Conservation (phyloP, 331 rosid species). For the Cydonia oblonga region DNA sequence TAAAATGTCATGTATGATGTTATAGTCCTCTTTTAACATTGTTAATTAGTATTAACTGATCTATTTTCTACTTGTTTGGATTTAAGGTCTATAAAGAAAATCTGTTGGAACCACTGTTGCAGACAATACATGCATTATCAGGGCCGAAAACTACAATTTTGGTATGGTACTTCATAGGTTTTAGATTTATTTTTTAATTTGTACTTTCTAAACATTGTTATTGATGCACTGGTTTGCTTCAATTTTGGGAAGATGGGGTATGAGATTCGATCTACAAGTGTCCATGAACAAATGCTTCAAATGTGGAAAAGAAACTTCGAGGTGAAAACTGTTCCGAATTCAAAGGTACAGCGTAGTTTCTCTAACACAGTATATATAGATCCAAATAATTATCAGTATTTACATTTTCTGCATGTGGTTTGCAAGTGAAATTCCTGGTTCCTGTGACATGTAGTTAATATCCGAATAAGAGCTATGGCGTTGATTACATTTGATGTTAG, state of each 20-base stretch:
- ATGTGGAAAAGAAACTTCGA: slow-evolving; percentile 76
- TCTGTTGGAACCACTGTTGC: slow-evolving; percentile 72
- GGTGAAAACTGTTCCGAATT: slow-evolving; percentile 61
- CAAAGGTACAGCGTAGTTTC: slow-evolving; percentile 42
- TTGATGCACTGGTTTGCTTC: background rate
- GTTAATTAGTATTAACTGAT: background rate
- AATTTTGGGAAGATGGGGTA: slow-evolving; percentile 61
- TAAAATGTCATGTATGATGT: background rate
- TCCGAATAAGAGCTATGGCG: background rate
- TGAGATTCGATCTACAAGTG: slow-evolving; percentile 71
- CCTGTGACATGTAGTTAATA: background rate
- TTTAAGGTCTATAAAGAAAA: slow-evolving; percentile 74
- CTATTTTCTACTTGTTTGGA: slow-evolving; percentile 4
- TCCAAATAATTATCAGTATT: background rate
- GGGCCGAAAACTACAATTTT: slow-evolving; percentile 73
- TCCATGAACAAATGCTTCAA: slow-evolving; percentile 92
- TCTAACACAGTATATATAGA: background rate
- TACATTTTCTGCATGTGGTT: background rate
- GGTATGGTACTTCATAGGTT: slow-evolving; percentile 25
- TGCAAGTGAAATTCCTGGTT: background rate
- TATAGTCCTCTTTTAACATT: background rate
- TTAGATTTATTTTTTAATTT: background rate
- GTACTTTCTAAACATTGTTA: background rate
- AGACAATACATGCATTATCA: slow-evolving; percentile 67
- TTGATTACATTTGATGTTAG: background rate